Evolutionary conservation across 805 yeast species (phyloP), one percentile per base, ranked within the genome.

Genomic region (Saturnispora diversa): DNA sequence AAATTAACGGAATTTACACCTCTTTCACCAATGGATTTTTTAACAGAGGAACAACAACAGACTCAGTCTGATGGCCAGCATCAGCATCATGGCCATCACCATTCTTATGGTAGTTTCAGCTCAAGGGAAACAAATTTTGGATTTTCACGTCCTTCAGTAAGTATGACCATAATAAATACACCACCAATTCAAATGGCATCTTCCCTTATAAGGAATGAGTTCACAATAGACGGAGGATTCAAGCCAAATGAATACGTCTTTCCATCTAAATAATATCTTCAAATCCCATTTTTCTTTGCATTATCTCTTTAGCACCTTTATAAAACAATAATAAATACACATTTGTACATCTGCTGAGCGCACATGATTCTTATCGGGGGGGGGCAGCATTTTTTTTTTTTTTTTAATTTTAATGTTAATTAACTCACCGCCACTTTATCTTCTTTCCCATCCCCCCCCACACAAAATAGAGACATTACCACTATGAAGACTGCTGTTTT

Each of bases 21-120:
- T 2, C 40, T 62, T 12, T 59, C 66, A 1, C 66, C 66, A 4
- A 59, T 60, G 36, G 65, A 62, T 38, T 59, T 62, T 39, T 43
- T 62, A 10, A n/a, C n/a, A n/a, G n/a, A n/a, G n/a, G 38, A 56
- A 10, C 62, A 59, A 17, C 20, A 30, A 15, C 33, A 30, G 15
- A 30, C 15, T 4, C 17, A 17, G 15, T 6, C 13, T 19, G 6
- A 10, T 4, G 19, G 6, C 7, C 9, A 19, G n/a, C n/a, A n/a
- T n/a, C n/a, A n/a, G n/a, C n/a, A n/a, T n/a, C n/a, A n/a, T n/a
- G n/a, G n/a, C n/a, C n/a, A n/a, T n/a, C n/a, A n/a, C n/a, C n/a
- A n/a, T n/a, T n/a, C n/a, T n/a, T n/a, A 30, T 20, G 20, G 22
- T 19, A 30, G 33, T 13, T n/a, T n/a, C n/a, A n/a, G n/a, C n/a